These are phyloP conservation scores for Tetrapyrgos nigripes DNA, from an alignment of 1,284 basidiomycete species.

Conservation along the genomic window DNA sequence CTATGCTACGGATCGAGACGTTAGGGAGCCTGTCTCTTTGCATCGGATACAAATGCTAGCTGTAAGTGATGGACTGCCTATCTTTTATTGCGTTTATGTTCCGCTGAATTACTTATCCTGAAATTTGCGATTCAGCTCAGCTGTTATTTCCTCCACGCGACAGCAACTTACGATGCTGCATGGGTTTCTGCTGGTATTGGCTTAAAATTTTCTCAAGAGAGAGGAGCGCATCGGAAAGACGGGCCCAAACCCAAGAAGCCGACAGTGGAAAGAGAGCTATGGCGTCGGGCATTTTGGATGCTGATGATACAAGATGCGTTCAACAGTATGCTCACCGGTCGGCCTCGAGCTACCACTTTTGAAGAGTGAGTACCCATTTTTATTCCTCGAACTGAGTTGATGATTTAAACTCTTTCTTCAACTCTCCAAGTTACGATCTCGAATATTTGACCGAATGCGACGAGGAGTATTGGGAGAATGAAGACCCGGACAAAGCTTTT, in stretches of 20 bases:
- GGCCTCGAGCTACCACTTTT: slow-evolving; percentile 65
- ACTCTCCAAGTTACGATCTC: slow-evolving; percentile 55
- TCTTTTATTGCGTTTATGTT: no score
- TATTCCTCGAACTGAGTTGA: slow-evolving; percentile 21
- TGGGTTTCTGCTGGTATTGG: slow-evolving; percentile 53
- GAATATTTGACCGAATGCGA: slow-evolving; percentile 66
- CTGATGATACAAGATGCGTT: slow-evolving; percentile 10
- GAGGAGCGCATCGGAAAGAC: slow-evolving; percentile 35
- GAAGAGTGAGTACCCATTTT: slow-evolving; percentile 56
- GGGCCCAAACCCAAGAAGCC: background rate
- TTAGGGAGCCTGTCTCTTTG: background rate
- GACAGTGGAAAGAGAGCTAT: slow-evolving; percentile 12
- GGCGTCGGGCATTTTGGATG: slow-evolving; percentile 16
- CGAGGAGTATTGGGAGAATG: slow-evolving; percentile 66
- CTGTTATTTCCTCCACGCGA: slow-evolving; percentile 4
- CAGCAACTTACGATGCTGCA: slow-evolving; percentile 40
- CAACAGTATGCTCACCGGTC: slow-evolving; percentile 4
- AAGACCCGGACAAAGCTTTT: slow-evolving; percentile 47
- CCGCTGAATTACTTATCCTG: no score
- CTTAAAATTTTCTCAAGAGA: slow-evolving; percentile 46
- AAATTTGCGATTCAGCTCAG: background rate
- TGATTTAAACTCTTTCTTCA: slow-evolving; percentile 43
- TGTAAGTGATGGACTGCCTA: background rate
- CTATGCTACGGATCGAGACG: background rate
- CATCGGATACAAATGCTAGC: background rate